Conservation (phyloP, 2,329 filamentous ascomycete species). For the Pseudogymnoascus sp. region DNA sequence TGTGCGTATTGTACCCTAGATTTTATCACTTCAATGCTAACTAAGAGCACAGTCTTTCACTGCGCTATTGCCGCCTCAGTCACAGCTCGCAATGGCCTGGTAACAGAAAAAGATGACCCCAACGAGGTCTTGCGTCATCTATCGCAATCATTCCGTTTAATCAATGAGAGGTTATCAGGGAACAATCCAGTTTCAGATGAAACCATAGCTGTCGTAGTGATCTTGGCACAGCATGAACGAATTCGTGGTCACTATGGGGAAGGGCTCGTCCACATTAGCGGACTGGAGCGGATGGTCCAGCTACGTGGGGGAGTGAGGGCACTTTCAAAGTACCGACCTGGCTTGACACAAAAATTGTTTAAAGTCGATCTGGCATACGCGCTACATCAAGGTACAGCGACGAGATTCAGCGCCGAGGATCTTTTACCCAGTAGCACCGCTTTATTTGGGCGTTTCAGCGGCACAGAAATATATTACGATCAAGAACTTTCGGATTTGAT, state of each 20-base stretch:
- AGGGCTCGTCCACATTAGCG: conserved; percentile 27
- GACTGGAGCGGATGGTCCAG: conserved; percentile 26
- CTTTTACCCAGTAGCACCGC: not conserved
- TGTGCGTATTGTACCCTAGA: conserved; percentile 20
- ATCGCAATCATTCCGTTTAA: conserved; percentile 22
- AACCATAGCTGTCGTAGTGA: conserved; percentile 26
- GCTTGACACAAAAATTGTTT: conserved; percentile 21
- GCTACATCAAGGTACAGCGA: conserved; percentile 20
- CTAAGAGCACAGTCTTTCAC: conserved; percentile 24
- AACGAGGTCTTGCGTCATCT: conserved; percentile 23
- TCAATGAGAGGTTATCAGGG: conserved; percentile 26
- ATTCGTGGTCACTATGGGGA: conserved; percentile 19
- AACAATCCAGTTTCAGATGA: conserved; percentile 22
- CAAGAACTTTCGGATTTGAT: not conserved
- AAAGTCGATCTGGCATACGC: conserved; percentile 24
- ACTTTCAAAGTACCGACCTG: conserved; percentile 16
- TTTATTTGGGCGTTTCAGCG: not conserved
- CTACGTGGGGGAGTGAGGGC: conserved; percentile 27
- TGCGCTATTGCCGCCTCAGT: conserved; percentile 23
- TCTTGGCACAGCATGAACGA: conserved; percentile 24
- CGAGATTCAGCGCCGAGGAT: conserved; percentile 15
- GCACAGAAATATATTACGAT: not conserved
- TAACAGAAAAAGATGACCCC: conserved; percentile 11
- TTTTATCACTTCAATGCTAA: not conserved
- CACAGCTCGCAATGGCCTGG: conserved; percentile 14